A percentile compares a stretch with the other conserved stretches of the same genome.
Conservation (phyloP, 2,329 filamentous ascomycete species). For the Lomentospora prolificans region DNA sequence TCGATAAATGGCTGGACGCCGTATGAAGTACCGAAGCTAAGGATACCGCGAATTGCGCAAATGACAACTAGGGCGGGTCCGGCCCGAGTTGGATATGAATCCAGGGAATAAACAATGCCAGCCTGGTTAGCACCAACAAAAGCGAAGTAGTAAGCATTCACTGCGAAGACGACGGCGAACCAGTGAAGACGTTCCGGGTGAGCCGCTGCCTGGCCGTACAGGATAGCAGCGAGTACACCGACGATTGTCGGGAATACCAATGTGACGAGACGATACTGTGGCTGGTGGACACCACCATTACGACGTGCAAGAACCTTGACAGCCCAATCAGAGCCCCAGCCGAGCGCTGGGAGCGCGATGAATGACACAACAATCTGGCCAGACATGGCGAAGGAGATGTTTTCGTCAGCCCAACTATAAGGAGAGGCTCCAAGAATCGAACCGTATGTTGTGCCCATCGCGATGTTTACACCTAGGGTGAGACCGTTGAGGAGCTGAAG, state of each 20-base stretch:
- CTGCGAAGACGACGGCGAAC: slow-evolving; percentile 20
- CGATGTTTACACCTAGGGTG: slow-evolving; percentile 29
- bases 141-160: slow-evolving; percentile 19
- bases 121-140: slow-evolving; percentile 18
- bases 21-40: slow-evolving; percentile 18
- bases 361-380: slow-evolving; percentile 29
- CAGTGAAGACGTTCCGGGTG: slow-evolving; percentile 24
- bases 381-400: slow-evolving; percentile 25
- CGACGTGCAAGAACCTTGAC: slow-evolving; percentile 24
- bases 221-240: slow-evolving; percentile 24
- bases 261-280: slow-evolving; percentile 26
- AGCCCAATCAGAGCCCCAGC: slow-evolving; percentile 26
- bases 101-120: slow-evolving; percentile 19
- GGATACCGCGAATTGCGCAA: slow-evolving; percentile 16
- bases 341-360: slow-evolving; percentile 27
- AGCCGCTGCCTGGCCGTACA: slow-evolving; percentile 26
- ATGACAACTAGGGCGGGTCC: slow-evolving; percentile 16
- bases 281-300: slow-evolving; percentile 29
- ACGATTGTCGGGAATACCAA: slow-evolving; percentile 26
- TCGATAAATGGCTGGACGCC: slow-evolving; percentile 14
- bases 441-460: slow-evolving; percentile 30
- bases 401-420: slow-evolving; percentile 26
- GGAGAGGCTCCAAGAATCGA: slow-evolving; percentile 22
- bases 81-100: slow-evolving; percentile 20
- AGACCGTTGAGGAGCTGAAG: slow-evolving; percentile 16